phyloP scores from a whole-genome alignment of 768 basidiomycete species.

The Collybiopsis confluens region DNA sequence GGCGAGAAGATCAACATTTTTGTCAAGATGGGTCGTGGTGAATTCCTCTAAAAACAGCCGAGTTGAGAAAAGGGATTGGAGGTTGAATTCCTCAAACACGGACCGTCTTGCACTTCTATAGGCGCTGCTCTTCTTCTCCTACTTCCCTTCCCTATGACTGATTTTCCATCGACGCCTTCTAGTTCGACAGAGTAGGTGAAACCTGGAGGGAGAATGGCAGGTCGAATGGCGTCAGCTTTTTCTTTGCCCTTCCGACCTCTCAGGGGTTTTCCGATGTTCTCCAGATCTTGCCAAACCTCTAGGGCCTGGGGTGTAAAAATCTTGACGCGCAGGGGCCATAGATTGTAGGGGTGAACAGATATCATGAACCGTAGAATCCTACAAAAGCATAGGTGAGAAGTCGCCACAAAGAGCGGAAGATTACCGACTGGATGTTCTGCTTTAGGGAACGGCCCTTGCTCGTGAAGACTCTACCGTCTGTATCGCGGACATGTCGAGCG shows the following conservation, averaged over 20 bases:
- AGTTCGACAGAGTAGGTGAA: slow-evolving; percentile 50
- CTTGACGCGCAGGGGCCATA: slow-evolving; percentile 73
- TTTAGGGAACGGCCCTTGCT: slow-evolving; percentile 30
- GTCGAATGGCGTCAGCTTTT: not conserved
- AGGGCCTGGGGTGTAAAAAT: slow-evolving; percentile 65
- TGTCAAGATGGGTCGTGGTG: slow-evolving; percentile 43
- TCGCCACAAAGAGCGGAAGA: slow-evolving; percentile 1
- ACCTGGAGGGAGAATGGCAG: slow-evolving; percentile 41
- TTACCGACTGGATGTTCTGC: slow-evolving; percentile 42
- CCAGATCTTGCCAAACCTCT: slow-evolving; percentile 40
- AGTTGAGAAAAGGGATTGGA: not conserved
- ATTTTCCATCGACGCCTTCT: slow-evolving; percentile 69
- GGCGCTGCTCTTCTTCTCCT: slow-evolving; percentile 55
- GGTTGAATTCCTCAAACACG: slow-evolving; percentile 11
- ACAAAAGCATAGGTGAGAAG: slow-evolving; percentile 5
- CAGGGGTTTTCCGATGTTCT: not conserved
- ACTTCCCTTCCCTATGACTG: slow-evolving; percentile 32
- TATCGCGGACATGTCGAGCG: slow-evolving; percentile 58
- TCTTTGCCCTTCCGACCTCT: slow-evolving; percentile 1
- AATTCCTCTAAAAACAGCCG: slow-evolving; percentile 35
- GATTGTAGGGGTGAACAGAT: slow-evolving; percentile 58
- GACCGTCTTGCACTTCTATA: slow-evolving; percentile 57
- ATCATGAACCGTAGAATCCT: slow-evolving; percentile 66
- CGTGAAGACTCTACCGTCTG: slow-evolving; percentile 35
- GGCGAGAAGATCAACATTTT: slow-evolving; percentile 39